Percentiles rank a stretch among this genome's conserved stretches.
Conservation (phyloP, 2,329 filamentous ascomycete genomes). For the Fusarium palustre region DNA sequence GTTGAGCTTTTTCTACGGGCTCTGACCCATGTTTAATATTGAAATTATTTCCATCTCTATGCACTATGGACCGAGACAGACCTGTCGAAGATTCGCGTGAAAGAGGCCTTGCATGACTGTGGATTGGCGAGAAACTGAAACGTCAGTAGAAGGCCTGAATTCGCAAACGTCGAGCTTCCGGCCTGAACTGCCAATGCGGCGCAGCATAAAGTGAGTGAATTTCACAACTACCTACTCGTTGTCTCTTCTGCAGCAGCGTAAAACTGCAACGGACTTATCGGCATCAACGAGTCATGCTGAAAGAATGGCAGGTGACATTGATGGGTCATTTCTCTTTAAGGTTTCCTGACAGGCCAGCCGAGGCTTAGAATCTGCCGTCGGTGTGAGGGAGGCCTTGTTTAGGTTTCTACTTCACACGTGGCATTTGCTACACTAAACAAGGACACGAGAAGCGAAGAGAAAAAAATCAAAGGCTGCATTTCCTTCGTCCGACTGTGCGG, state of each 20-base stretch:
- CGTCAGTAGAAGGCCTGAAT: not conserved
- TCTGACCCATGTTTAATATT: not conserved
- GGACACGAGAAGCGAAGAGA: not conserved
- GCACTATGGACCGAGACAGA: not conserved
- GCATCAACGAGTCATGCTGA: not conserved
- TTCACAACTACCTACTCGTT: not conserved
- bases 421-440: not conserved
- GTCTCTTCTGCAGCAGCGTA: not conserved
- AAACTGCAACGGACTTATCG: not conserved
- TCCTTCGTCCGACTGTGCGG: not conserved
- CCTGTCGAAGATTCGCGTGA: too few relatives aligned
- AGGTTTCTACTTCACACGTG: not conserved
- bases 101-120: not conserved
- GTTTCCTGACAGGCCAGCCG: not conserved
- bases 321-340: not conserved
- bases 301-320: not conserved
- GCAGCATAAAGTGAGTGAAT: not conserved
- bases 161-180: not conserved
- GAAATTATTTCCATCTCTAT: not conserved
- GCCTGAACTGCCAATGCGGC: not conserved
- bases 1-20: not conserved
- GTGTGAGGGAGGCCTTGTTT: not conserved
- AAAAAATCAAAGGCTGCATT: too few relatives aligned
- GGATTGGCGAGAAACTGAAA: not conserved
- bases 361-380: not conserved